Base-by-base conservation (phyloP, 495 filamentous ascomycete genomes). In the Neurospora sp. region DNA sequence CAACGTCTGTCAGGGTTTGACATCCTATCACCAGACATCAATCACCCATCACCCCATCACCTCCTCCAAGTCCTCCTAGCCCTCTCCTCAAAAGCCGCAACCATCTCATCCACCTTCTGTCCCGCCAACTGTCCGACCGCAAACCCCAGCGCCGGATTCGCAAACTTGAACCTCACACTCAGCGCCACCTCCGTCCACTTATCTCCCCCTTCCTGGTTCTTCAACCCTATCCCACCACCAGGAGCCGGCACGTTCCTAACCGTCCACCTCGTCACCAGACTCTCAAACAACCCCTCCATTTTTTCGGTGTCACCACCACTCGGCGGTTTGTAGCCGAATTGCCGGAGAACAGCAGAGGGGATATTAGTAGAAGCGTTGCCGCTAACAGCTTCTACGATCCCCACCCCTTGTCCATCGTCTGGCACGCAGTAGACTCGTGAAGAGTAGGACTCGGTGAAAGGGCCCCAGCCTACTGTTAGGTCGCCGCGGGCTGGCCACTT, bases 81-180 rank as follows among this genome's bases (percentile, higher is more conserved):
- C 79, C 93, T 85, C 84, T 87, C 87, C 86, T 97, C 94, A 87
- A 98, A 99, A 39, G 96, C 96, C 83, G 92, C 89, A 78, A 99
- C 91, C 95, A 99, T 96, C 71, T 92, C 84, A 12, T 87, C 88
- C 35, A 92, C 95, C 78, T 97, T 91, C 83, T 92, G 93, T 54
- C 92, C 93, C 78, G 92, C 93, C 62, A 95, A 88, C 37, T 91
- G 91, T 71, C 89, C 84, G 82, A 93, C 95, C 77, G 97, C 82
- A 31, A 90, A 88, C 72, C 88, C 90, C 86, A 97, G 94, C 76
- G 95, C 80, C 71, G 94, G 92, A 84, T 93, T 98, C 76, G 87
- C 85, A 80, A 98, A 98, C 83, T 88, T 86, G 79, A 93, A 97
- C 75, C 89, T 87, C 75, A 99, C 89, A 73, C 86, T 84, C 77